Conservation (phyloP, 1,139 yeast genomes). For the Kodamaea plutei region DNA sequence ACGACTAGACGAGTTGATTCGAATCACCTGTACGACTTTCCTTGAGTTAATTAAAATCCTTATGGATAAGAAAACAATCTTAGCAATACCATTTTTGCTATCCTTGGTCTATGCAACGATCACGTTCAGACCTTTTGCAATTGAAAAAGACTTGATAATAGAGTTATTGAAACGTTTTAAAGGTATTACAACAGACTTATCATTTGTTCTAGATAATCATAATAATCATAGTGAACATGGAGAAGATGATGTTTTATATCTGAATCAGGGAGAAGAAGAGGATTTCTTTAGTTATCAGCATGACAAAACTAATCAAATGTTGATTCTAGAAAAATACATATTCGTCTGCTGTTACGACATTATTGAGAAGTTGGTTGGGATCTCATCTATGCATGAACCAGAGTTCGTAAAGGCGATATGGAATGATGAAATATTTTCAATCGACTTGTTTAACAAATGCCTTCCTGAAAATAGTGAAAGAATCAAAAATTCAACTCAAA, state of each 20-base stretch:
- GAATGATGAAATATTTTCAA: constrained; percentile 19
- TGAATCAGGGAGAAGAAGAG: constrained; percentile 6
- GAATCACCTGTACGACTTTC: constrained; percentile 38
- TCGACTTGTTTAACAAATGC: constrained; percentile 23
- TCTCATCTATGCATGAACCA: constrained; percentile 23
- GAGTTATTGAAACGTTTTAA: constrained; percentile 18
- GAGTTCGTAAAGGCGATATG: constrained; percentile 21
- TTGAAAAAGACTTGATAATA: constrained; percentile 28
- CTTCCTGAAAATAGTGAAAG: constrained; percentile 41
- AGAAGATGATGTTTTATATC: constrained; percentile 29
- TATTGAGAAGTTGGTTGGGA: constrained; percentile 37
- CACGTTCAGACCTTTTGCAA: constrained; percentile 55
- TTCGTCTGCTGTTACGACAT: constrained; percentile 52
- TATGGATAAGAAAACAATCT: constrained; percentile 20
- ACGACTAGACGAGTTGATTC: constrained; percentile 42
- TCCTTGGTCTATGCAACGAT: constrained; percentile 51
- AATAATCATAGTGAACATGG: constrained; percentile 15
- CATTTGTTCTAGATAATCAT: constrained; percentile 24
- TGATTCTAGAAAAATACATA: constrained; percentile 47
- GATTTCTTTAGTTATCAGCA: constrained; percentile 17
- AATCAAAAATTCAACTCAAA: constrained; percentile 34
- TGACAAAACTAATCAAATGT: constrained; percentile 37
- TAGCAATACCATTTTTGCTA: constrained; percentile 52
- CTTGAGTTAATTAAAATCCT: constrained; percentile 28
- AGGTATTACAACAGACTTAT: constrained; percentile 17